phyloP scores from a whole-genome alignment of 768 basidiomycete species.

The Nidularia pulvinata region DNA sequence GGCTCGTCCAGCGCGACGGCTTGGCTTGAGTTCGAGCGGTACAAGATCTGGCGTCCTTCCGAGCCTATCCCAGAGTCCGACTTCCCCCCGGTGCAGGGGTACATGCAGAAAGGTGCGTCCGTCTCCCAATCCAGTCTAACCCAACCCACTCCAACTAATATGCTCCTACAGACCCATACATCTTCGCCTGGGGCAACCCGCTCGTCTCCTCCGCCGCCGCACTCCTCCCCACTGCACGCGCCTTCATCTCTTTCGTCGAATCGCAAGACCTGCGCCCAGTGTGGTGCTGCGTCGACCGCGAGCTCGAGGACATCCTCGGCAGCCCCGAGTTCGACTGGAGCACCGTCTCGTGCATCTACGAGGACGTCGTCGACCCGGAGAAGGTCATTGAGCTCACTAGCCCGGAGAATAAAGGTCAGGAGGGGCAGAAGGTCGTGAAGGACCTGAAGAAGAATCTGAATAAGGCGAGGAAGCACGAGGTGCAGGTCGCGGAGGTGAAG shows the following conservation, averaged over 20 bases:
- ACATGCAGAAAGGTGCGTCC: conserved; percentile 36
- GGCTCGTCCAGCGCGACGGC: conserved; percentile 71
- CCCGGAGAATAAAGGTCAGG: conserved; percentile 28
- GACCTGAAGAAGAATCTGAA: conserved; percentile 63
- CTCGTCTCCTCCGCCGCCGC: conserved; percentile 42
- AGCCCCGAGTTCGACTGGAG: conserved; percentile 49
- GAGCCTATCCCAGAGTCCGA: conserved; percentile 31
- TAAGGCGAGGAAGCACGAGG: conserved; percentile 52
- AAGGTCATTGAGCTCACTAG: conserved; percentile 38
- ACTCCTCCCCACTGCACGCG: conserved; percentile 28
- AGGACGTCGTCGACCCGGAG: conserved; percentile 55
- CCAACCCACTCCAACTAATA: neutral
- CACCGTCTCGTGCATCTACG: conserved; percentile 61
- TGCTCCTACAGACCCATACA: conserved; percentile 31
- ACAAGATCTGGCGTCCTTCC: conserved; percentile 42
- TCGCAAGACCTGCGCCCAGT: conserved; percentile 47
- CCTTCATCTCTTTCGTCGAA: conserved; percentile 44
- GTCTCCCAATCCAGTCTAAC: neutral
- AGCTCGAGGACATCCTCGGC: conserved; percentile 50
- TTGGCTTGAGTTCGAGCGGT: conserved; percentile 66
- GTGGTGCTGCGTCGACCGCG: conserved; percentile 58
- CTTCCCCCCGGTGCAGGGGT: conserved; percentile 56
- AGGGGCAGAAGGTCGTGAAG: conserved; percentile 42
- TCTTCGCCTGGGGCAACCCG: conserved; percentile 68
- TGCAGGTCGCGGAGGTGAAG: conserved; percentile 44